Evolutionary conservation across 192 early-diverging fungal genomes (phyloP), one percentile per base, ranked within the genome.

Genomic region (Dissophora globulifera): DNA sequence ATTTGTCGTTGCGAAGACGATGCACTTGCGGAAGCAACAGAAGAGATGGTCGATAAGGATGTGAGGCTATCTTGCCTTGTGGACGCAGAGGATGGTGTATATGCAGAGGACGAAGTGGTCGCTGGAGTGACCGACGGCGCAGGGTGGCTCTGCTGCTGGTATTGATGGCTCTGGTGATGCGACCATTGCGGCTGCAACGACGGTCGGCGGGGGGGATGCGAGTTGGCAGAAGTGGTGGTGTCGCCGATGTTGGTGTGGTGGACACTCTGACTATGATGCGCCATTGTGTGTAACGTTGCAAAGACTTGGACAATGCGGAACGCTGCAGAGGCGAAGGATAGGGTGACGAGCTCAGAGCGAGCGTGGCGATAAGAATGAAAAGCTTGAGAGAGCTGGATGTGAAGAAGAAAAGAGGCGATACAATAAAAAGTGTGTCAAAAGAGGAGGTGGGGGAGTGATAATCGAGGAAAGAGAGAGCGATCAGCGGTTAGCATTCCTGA

Each of bases 231-330:
- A 16, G 16, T 53, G 30, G 30, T 33, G 51, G 16, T 32, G 31
- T 11, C 19, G 54, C 29, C 23, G 38, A 19, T 7, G 54, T 40
- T 33, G 54, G 40, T 33, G 43, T 32, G 38, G 22, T 40, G 22
- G 29, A 31, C 15, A 30, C 53, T 15, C 46, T 70, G 68, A 52
- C 68, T 51, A 51, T 53, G 68, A 62, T 62, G n/a, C 32, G 67
- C 8, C 58, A 60, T 59, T 59, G 26, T 53, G 62, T 65, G 52
- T 65, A 65, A 57, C 54, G 45, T 30, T 48, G 45, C 13, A 43
- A 35, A n/a, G 23, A 12, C 20, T 25, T 30, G 32, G 40, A 33
- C 30, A 46, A 53, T 4, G 29, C n/a, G 23, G n/a, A n/a, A n/a
- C n/a, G n/a, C n/a, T n/a, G n/a, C n/a, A n/a, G n/a, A n/a, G n/a